Evolutionary conservation across 192 early-diverging fungal species (phyloP), one percentile per base, ranked within the genome.

Genomic region (Phlyctochytrium planicorne): DNA sequence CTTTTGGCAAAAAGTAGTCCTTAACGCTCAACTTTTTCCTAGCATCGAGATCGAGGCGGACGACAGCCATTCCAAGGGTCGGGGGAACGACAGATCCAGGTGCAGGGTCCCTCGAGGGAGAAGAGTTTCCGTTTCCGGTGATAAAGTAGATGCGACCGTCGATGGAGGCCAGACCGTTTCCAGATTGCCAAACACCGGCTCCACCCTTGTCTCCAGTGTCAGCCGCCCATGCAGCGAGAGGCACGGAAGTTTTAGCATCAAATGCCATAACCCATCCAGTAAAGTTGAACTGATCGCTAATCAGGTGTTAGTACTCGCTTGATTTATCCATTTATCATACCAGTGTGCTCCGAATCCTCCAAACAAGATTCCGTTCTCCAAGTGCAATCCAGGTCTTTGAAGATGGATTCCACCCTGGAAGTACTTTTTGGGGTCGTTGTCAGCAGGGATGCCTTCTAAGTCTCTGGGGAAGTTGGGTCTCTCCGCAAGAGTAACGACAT

Each of bases 241-340:
- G 30, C 1, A 3, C 17, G 17, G n/a, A 59, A 20, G 60, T 53
- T n/a, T 16, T 0, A 17, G 30, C 32, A 25, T 62, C 32, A 1
- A 70, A 36, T 36, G 29, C 60, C 29, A 70, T 63, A 12, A 70
- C 36, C 68, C 68, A 70, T 55, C 68, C 68, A 14, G 68, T 29
- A 1, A 10, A 63, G n/a, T 70, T 62, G 31, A 31, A 33, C 36
- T 63, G 31, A 25, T 70, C 61, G 52, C 68, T 57, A 25, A 24
- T 57, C n/a, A n/a, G n/a, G n/a, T n/a, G n/a, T n/a, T n/a, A n/a
- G n/a, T n/a, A n/a, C n/a, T n/a, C n/a, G n/a, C n/a, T n/a, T n/a
- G n/a, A n/a, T n/a, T n/a, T n/a, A n/a, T n/a, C n/a, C n/a, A n/a
- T n/a, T n/a, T n/a, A 57, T 20, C 55, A 24, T 27, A 57, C 55